Evolutionary conservation across 371 early-diverging fungal genomes (phyloP).

Genomic region (Cokeromyces recurvatus): DNA sequence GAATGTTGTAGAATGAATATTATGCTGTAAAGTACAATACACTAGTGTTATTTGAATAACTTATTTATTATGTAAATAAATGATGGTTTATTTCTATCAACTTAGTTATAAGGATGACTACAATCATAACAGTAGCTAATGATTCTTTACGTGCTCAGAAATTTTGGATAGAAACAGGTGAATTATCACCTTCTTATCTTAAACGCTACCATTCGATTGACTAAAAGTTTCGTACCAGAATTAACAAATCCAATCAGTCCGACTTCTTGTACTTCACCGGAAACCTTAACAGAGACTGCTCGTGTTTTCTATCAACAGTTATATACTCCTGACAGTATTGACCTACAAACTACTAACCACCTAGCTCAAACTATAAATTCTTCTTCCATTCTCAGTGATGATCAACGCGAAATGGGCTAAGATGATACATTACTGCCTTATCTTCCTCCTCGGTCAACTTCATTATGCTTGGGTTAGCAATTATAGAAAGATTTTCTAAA

Average conservation of each 20-base stretch:
- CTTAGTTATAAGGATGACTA: no score
- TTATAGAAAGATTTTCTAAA: no score
- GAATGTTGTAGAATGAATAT: no score
- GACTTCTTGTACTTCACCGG: neutral
- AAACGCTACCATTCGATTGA: neutral
- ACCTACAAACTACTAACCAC: neutral
- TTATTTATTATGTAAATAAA: no score
- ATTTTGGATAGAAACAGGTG: constrained; percentile 5
- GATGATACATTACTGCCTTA: no score
- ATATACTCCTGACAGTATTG: neutral
- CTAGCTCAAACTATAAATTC: neutral
- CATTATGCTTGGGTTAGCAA: no score
- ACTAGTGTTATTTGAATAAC: no score
- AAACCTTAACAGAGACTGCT: neutral
- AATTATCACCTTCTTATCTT: constrained; percentile 3
- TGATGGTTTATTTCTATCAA: no score
- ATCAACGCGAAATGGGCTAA: neutral
- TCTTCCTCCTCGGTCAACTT: no score
- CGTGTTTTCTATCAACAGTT: neutral
- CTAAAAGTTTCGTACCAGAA: neutral
- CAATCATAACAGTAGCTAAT: neutral
- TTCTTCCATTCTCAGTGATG: neutral
- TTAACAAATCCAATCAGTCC: neutral
- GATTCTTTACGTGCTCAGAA: neutral
- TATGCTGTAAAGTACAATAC: no score